Conservation (phyloP, 169 alveolate genomes). For the Prorocentrum cordatum region DNA sequence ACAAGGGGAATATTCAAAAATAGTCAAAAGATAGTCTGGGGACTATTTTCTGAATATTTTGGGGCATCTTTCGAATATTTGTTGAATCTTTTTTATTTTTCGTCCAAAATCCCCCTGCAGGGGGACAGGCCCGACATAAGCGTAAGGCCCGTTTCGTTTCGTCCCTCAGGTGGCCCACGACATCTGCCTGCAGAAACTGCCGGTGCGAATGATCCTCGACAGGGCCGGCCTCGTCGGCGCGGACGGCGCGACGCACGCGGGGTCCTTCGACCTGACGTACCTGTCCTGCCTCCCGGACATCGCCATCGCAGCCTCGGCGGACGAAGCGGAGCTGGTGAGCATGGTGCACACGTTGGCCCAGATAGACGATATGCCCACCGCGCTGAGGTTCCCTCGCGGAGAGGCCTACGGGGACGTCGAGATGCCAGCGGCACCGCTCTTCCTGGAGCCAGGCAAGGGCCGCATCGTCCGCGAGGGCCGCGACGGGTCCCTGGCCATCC, state of each 20-base stretch:
- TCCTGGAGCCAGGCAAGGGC: conserved; percentile 64
- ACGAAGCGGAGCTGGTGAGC: conserved; percentile 35
- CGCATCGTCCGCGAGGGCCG: conserved; percentile 66
- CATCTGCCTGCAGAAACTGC: conserved; percentile 50
- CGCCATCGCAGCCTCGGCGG: conserved; percentile 20
- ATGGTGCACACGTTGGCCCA: conserved; percentile 49
- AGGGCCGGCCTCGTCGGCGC: conserved; percentile 67
- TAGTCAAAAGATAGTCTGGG: too few species aligned
- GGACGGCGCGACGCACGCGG: conserved; percentile 54
- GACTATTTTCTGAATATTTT: too few species aligned
- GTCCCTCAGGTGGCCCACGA: too few species aligned
- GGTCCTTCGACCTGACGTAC: conserved; percentile 34
- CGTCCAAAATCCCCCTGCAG: too few species aligned
- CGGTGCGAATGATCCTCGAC: conserved; percentile 37
- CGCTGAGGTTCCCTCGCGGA: conserved; percentile 63
- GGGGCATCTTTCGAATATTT: too few species aligned
- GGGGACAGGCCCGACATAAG: too few species aligned
- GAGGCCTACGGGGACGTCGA: conserved; percentile 41
- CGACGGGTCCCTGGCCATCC: conserved; percentile 58
- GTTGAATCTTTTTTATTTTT: too few species aligned
- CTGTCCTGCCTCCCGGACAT: conserved; percentile 44
- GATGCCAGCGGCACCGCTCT: conserved; percentile 33
- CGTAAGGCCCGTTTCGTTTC: too few species aligned
- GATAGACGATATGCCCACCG: conserved; percentile 41
- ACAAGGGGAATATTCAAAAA: too few species aligned